Conservation (phyloP, 2,329 filamentous ascomycete genomes). For the Colletotrichum sublineola region DNA sequence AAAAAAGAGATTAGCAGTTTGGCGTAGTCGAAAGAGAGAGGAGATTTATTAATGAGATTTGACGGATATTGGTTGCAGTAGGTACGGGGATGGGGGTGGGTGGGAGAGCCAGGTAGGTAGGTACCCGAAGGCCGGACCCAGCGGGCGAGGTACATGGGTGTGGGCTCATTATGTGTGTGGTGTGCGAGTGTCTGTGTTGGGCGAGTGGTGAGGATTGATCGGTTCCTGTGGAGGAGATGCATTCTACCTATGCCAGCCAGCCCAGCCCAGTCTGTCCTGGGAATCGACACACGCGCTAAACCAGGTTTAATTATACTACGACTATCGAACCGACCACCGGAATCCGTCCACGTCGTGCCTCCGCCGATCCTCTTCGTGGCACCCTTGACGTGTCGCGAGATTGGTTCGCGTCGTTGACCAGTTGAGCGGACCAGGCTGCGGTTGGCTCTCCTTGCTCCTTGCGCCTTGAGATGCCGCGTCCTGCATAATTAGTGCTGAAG, state of each 20-base stretch:
- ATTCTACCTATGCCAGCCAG: conserved; percentile 19
- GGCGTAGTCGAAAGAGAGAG: conserved; percentile 32
- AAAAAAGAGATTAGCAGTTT: conserved; percentile 29
- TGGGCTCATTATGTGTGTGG: conserved; percentile 17
- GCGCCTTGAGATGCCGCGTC: conserved; percentile 14
- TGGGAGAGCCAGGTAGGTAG: conserved; percentile 14
- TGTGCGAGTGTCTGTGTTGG: neutral
- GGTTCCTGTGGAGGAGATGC: conserved; percentile 16
- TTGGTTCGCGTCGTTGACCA: conserved; percentile 4
- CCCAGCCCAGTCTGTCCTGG: conserved; percentile 19
- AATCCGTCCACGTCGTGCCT: conserved; percentile 5
- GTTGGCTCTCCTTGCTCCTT: conserved; percentile 5
- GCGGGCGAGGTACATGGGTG: conserved; percentile 1
- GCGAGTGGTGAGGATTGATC: too few species aligned
- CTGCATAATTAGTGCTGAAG: neutral
- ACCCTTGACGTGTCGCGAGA: conserved; percentile 13
- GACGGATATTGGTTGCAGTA: conserved; percentile 32
- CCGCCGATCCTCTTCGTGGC: neutral
- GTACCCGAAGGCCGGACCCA: conserved; percentile 34
- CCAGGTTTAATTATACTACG: conserved; percentile 27
- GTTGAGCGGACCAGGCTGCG: conserved; percentile 10
- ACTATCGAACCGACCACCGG: conserved; percentile 27
- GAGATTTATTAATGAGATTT: conserved; percentile 41
- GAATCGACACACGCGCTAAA: conserved; percentile 9
- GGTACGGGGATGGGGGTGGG: conserved; percentile 16